Evolutionary conservation across 1,284 basidiomycete species (phyloP).

Genomic region (Moesziomyces parantarcticus): DNA sequence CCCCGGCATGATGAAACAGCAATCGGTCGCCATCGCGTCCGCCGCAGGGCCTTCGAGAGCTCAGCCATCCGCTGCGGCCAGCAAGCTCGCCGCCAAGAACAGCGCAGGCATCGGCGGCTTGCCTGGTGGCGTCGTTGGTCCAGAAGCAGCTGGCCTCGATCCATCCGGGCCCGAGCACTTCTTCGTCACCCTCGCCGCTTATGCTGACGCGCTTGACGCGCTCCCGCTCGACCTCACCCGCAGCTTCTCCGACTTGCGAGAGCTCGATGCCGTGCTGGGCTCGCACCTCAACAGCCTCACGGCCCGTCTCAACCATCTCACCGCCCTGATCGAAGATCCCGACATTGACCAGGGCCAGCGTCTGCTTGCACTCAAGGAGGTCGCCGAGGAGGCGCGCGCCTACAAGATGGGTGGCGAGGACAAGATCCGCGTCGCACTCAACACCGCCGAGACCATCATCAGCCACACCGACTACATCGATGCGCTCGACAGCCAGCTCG

Average conservation of each 20-base stretch:
- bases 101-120: slow-evolving; percentile 29
- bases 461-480: slow-evolving; percentile 67
- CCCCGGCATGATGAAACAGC: slow-evolving; percentile 20
- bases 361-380: slow-evolving; percentile 86
- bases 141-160: slow-evolving; percentile 45
- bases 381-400: slow-evolving; percentile 89
- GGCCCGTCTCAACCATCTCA: slow-evolving; percentile 58
- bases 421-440: slow-evolving; percentile 96
- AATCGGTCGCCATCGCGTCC: slow-evolving; percentile 17
- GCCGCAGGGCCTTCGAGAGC: slow-evolving; percentile 27
- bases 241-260: slow-evolving; percentile 92
- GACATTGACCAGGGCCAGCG: slow-evolving; percentile 79
- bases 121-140: slow-evolving; percentile 42
- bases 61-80: slow-evolving; percentile 13
- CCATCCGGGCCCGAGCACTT: slow-evolving; percentile 51
- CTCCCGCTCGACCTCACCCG: slow-evolving; percentile 93
- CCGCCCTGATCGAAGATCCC: slow-evolving; percentile 71
- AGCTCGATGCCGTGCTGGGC: slow-evolving; percentile 95
- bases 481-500: slow-evolving; percentile 55
- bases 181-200: slow-evolving; percentile 64
- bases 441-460: slow-evolving; percentile 82
- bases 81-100: slow-evolving; percentile 17
- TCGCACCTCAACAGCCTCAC: slow-evolving; percentile 63
- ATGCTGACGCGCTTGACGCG: slow-evolving; percentile 85
- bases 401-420: slow-evolving; percentile 97